A percentile compares a stretch with the other conserved stretches of the same genome.
Evolutionary conservation across 805 yeast genomes (phyloP).

Genomic region (Wickerhamiella musiphila): DNA sequence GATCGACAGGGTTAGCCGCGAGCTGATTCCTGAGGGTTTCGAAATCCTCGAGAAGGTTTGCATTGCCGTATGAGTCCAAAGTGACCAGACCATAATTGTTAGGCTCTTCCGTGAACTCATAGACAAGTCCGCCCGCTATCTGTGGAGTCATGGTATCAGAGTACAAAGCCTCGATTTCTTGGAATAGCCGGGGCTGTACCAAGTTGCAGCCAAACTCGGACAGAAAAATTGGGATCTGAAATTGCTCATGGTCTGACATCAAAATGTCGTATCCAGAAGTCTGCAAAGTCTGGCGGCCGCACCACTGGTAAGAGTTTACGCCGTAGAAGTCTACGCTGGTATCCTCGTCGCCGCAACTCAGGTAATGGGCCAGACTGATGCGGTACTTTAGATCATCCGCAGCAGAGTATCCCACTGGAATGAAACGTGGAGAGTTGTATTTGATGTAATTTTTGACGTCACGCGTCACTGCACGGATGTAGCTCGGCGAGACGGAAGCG

Average conservation of each 20-base stretch:
- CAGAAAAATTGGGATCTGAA: conserved; percentile 62
- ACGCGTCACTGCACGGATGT: conserved; percentile 58
- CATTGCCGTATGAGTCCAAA: conserved; percentile 28
- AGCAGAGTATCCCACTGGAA: conserved; percentile 93
- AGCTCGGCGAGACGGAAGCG: conserved; percentile 43
- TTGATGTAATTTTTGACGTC: conserved; percentile 64
- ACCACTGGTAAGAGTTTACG: conserved; percentile 67
- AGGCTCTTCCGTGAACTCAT: conserved; percentile 63
- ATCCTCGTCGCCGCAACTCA: conserved; percentile 54
- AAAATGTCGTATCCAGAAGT: conserved; percentile 62
- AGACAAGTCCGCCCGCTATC: conserved; percentile 74
- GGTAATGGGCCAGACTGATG: conserved; percentile 56
- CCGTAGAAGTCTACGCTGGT: conserved; percentile 54
- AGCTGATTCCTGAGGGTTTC: conserved; percentile 25
- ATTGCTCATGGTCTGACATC: conserved; percentile 51
- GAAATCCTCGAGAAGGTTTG: conserved; percentile 32
- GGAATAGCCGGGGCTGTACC: conserved; percentile 60
- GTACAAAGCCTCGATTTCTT: conserved; percentile 54
- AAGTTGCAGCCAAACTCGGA: conserved; percentile 89
- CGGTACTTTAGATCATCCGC: conserved; percentile 80
- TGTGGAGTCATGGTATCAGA: conserved; percentile 55
- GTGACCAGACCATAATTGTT: conserved; percentile 66
- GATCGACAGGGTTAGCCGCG: not conserved
- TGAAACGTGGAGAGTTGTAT: conserved; percentile 37
- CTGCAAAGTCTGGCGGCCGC: conserved; percentile 71